Evolutionary conservation across 208 protist species (phyloP), one percentile per base, ranked within the genome.

Genomic region (Trypanosoma grayi): DNA sequence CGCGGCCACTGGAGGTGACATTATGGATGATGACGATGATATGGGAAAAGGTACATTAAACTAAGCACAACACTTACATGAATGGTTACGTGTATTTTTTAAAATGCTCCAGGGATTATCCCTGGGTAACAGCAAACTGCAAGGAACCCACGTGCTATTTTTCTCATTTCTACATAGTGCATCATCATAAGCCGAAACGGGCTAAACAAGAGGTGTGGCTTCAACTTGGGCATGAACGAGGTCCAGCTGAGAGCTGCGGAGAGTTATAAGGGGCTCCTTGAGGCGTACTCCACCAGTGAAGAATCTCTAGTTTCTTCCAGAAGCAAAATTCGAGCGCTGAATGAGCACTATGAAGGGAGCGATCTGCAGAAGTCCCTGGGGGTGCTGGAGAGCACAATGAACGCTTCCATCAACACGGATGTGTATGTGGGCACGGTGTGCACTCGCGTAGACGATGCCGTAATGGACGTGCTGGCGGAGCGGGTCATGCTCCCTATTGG

Each of bases 1-100:
- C 66, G 77, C 54, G 0, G 83, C 87, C 0, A 87, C 83, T 1
- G 81, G 83, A 41, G 87, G 87, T 25, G 87, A 93, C 53, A 64
- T 75, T 25, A 51, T 59, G 16, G 66, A 65, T 10, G 80, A 84
- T 18, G 78, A 82, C 0, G 80, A 85, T 1, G 43, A 56, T 37
- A 25, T 20, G 22, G 10, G 46, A 28, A 57, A 66, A 46, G 44
- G 66, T 8, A 14, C 25, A 30, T 24, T 37, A 25, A 43, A 48
- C 16, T 50, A 55, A 60, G 27, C 20, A 47, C 37, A 36, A 7
- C n/a, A 31, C 36, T 62, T 6, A 39, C 18, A 22, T 30, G 30
- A 36, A 31, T 40, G 25, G 25, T 20, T 43, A 24, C 40, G 24
- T 57, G 13, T 67, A 24, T 25, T 57, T 33, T 60, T n/a, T n/a